These are phyloP conservation scores for Sisymbrium irio DNA, from an alignment of 345 rosid genomes.

Conservation along the genomic window DNA sequence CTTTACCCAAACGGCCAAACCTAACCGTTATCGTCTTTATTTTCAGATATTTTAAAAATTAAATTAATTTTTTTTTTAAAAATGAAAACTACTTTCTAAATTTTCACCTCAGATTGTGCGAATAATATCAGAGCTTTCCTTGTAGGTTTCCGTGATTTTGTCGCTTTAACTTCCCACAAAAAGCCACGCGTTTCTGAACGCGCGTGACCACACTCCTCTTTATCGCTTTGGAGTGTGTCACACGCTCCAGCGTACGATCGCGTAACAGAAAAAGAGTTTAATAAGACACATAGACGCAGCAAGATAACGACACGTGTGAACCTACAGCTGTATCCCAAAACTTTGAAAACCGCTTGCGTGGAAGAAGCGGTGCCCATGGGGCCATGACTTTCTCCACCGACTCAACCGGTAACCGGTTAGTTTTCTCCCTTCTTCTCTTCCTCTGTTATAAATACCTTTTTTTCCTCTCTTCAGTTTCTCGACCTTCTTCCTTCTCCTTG, in stretches of 20 bases:
- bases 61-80: too few relatives aligned
- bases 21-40: conserved; percentile 58
- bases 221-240: not conserved
- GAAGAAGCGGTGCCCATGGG: conserved; percentile 56
- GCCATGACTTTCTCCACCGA: conserved; percentile 44
- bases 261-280: not conserved
- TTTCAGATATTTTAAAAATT: conserved; percentile 31
- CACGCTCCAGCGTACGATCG: conserved; percentile 18
- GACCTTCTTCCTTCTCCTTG: not conserved
- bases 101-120: conserved; percentile 26
- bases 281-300: conserved; percentile 10
- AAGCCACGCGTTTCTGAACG: conserved; percentile 1
- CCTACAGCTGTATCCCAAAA: conserved; percentile 79
- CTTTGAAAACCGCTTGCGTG: conserved; percentile 61
- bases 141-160: conserved; percentile 36
- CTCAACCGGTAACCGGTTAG: conserved; percentile 44
- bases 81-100: not conserved
- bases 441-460: conserved; percentile 33
- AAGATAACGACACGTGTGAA: conserved; percentile 62
- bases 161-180: conserved; percentile 27
- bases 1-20: conserved; percentile 40
- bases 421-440: not conserved
- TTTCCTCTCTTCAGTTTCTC: conserved; percentile 25
- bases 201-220: not conserved
- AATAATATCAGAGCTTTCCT: conserved; percentile 35